Percentiles rank a stretch among this genome's conserved stretches.
These are phyloP conservation scores for Diversispora eburnea DNA, from an alignment of 192 early-diverging fungal genomes.

Conservation along the genomic window DNA sequence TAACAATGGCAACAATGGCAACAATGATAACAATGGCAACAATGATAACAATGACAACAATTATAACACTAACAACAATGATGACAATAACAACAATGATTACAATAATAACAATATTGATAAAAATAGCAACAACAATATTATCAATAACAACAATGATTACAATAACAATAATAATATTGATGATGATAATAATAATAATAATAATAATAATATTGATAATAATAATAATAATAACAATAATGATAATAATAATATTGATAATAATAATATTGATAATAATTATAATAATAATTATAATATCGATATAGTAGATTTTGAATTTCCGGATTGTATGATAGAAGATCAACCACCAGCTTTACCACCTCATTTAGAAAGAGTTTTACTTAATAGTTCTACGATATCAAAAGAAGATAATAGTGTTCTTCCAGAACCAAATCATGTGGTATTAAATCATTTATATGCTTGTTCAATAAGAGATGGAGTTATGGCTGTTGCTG, in stretches of 20 bases:
- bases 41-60: too few relatives aligned
- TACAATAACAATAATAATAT: too few relatives aligned
- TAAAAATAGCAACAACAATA: too few relatives aligned
- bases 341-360: constrained; percentile 73
- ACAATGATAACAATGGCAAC: too few relatives aligned
- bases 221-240: too few relatives aligned
- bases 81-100: too few relatives aligned
- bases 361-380: constrained; percentile 91
- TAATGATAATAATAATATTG: too few relatives aligned
- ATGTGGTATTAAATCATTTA: constrained; percentile 92
- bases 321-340: constrained; percentile 26
- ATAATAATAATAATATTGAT: too few relatives aligned
- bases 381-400: constrained; percentile 75
- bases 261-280: background rate
- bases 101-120: too few relatives aligned
- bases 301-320: constrained; percentile 23
- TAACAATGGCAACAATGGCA: background rate
- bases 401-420: constrained; percentile 74
- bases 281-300: background rate
- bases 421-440: constrained; percentile 82
- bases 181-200: too few relatives aligned
- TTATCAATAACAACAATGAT: too few relatives aligned
- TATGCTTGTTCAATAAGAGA: constrained; percentile 95
- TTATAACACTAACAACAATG: too few relatives aligned
- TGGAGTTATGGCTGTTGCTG: constrained; percentile 91